These are phyloP conservation scores for Simplicillium sp. DNA, from an alignment of 2,329 filamentous ascomycete genomes.

Conservation along the genomic window DNA sequence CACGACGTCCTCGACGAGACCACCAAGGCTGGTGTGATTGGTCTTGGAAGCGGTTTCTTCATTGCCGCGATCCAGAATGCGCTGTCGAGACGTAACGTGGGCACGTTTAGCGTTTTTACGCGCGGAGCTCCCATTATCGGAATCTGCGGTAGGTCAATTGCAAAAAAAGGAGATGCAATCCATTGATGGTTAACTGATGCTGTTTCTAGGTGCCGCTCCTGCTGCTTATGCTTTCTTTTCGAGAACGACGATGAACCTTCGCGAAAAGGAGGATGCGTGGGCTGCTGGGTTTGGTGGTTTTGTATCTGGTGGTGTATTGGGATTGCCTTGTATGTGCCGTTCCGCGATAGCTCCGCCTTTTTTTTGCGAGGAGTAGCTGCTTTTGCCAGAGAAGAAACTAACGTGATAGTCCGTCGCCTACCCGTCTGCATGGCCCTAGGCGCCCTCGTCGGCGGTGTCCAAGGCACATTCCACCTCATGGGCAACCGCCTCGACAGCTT, in stretches of 20 bases:
- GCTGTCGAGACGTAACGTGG: slow-evolving; percentile 71
- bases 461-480: slow-evolving; percentile 60
- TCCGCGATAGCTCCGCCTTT: not conserved
- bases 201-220: slow-evolving; percentile 45
- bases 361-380: no score
- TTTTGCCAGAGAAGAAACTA: no score
- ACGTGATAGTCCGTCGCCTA: slow-evolving; percentile 38
- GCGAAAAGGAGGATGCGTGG: slow-evolving; percentile 71
- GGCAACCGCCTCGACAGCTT: slow-evolving; percentile 47
- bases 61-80: slow-evolving; percentile 79
- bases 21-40: slow-evolving; percentile 54
- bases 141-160: slow-evolving; percentile 21
- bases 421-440: slow-evolving; percentile 63
- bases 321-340: slow-evolving; percentile 56
- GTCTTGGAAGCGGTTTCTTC: slow-evolving; percentile 59
- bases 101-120: slow-evolving; percentile 71
- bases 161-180: not conserved
- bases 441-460: slow-evolving; percentile 39
- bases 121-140: slow-evolving; percentile 67
- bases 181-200: slow-evolving; percentile 13
- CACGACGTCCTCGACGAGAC: slow-evolving; percentile 65
- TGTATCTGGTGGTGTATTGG: slow-evolving; percentile 62
- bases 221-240: slow-evolving; percentile 70
- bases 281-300: slow-evolving; percentile 72
- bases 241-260: slow-evolving; percentile 71